phyloP scores from a whole-genome alignment of 768 basidiomycete species.

The Russula sp. region DNA sequence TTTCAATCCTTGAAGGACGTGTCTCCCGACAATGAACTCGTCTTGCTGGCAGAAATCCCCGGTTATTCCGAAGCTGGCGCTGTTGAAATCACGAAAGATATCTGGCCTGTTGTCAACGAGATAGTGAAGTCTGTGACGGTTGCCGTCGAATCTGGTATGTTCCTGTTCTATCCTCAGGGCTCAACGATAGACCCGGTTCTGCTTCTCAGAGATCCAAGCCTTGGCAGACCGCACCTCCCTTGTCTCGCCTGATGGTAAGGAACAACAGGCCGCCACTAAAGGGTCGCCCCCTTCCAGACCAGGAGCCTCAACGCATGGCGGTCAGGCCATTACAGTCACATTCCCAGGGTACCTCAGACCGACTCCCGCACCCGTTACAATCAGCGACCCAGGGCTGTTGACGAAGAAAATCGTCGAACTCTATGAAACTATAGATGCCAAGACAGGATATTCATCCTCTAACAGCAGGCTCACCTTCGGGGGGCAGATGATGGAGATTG shows the following conservation, averaged over 20 bases:
- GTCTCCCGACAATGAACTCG: background rate
- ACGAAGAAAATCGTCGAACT: background rate
- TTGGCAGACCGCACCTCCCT: background rate
- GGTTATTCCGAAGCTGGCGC: background rate
- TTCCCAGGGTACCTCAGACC: background rate
- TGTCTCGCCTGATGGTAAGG: background rate
- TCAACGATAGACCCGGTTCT: background rate
- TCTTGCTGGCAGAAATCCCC: background rate
- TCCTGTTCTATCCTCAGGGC: no score
- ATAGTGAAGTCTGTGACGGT: background rate
- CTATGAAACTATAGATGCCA: background rate
- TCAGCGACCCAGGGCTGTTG: background rate
- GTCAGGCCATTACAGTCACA: background rate
- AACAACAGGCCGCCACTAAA: background rate
- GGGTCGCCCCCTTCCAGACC: background rate
- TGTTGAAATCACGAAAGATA: background rate
- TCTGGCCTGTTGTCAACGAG: background rate
- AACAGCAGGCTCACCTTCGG: background rate
- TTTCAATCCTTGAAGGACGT: background rate
- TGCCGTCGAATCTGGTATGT: slow-evolving; percentile 1
- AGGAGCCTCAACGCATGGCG: background rate
- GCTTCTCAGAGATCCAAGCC: background rate
- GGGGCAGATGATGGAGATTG: background rate
- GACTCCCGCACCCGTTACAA: background rate
- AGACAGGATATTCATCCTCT: background rate